These are phyloP conservation scores for Sclerotinia subarctica DNA, from an alignment of 2,329 filamentous ascomycete species.

Conservation along the genomic window DNA sequence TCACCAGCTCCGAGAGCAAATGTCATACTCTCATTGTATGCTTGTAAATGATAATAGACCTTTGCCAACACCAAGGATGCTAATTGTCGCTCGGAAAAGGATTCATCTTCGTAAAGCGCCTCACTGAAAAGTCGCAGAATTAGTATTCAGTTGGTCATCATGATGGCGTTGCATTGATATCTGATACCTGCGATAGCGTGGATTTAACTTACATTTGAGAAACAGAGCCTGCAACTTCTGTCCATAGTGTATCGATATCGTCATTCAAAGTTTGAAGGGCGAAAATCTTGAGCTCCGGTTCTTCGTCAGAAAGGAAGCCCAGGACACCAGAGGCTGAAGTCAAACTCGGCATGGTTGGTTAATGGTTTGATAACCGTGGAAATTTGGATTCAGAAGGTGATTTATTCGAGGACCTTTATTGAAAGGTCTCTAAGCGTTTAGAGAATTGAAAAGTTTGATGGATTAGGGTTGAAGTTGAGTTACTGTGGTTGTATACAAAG, in stretches of 20 bases:
- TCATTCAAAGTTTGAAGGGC: constrained; percentile 93
- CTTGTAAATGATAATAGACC: constrained; percentile 97
- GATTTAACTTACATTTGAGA: constrained; percentile 76
- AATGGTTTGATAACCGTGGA: neutral
- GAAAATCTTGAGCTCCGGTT: constrained; percentile 90
- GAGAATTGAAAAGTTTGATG: neutral
- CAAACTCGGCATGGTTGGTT: constrained; percentile 73
- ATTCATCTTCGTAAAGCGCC: constrained; percentile 94
- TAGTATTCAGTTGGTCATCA: constrained; percentile 20
- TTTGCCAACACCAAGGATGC: constrained; percentile 94
- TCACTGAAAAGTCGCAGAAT: constrained; percentile 57
- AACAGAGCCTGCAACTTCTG: constrained; percentile 88
- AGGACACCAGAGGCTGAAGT: constrained; percentile 92
- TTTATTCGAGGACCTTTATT: neutral
- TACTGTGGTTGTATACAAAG: neutral
- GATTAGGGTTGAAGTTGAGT: neutral
- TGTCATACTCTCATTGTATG: constrained; percentile 99
- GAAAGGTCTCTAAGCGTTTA: neutral
- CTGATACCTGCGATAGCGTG: neutral
- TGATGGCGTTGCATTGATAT: neutral
- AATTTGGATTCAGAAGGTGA: neutral
- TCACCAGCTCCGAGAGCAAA: constrained; percentile 94
- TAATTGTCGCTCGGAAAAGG: constrained; percentile 88
- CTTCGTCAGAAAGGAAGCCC: constrained; percentile 92
- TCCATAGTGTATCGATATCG: constrained; percentile 96